Conservation (phyloP, 2,329 filamentous ascomycete genomes). For the Bipolaris gigantea region DNA sequence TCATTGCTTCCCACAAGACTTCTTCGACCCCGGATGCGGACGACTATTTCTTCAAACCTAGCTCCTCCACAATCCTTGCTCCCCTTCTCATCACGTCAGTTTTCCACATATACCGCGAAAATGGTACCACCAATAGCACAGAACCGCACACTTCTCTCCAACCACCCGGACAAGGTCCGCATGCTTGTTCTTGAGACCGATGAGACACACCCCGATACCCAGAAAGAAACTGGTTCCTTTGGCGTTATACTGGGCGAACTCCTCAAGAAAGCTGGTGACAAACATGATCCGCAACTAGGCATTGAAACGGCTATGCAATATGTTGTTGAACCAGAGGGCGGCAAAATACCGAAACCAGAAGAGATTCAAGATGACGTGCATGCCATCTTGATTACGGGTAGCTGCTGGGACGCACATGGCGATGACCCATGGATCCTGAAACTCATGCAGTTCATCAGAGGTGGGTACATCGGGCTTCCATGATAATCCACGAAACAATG, state of each 20-base stretch:
- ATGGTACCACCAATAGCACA: conserved; percentile 32
- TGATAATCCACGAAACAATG: too few species aligned
- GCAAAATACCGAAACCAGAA: conserved; percentile 49
- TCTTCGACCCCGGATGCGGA: background rate
- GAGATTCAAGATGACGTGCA: conserved; percentile 52
- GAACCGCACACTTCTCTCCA: conserved; percentile 21
- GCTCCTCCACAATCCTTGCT: background rate
- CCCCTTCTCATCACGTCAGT: background rate
- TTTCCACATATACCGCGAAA: conserved; percentile 1
- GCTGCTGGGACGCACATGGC: conserved; percentile 53
- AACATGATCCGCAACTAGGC: conserved; percentile 57
- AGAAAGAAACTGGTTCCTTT: conserved; percentile 55
- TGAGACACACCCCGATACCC: conserved; percentile 56
- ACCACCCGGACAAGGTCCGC: conserved; percentile 42
- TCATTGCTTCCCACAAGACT: conserved; percentile 2
- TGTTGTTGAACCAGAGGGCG: conserved; percentile 50
- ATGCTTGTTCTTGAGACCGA: conserved; percentile 64
- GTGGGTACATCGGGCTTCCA: conserved; percentile 28
- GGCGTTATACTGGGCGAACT: conserved; percentile 57
- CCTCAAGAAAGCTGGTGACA: conserved; percentile 55
- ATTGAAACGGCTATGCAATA: conserved; percentile 60
- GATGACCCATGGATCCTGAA: conserved; percentile 50
- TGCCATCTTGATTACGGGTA: conserved; percentile 52
- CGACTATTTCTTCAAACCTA: background rate
- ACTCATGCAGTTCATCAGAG: conserved; percentile 50